These are phyloP conservation scores for Arctium lappa DNA, from an alignment of 129 eudicot genomes.

Conservation along the genomic window DNA sequence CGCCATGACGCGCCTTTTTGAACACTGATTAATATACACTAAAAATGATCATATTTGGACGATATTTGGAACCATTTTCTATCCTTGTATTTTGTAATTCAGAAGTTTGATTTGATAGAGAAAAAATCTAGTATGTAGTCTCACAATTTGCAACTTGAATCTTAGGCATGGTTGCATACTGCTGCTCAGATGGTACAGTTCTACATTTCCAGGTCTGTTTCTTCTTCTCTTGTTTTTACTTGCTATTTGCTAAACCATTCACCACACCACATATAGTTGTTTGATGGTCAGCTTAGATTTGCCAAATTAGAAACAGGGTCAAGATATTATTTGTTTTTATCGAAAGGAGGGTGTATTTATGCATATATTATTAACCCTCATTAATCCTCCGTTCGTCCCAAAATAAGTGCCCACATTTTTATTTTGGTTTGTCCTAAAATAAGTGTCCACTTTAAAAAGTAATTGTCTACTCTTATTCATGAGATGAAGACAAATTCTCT, in stretches of 20 bases:
- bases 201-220: constrained; percentile 73
- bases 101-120: neutral
- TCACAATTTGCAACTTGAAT: neutral
- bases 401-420: neutral
- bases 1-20: no score
- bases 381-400: no score
- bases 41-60: neutral
- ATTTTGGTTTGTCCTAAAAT: no score
- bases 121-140: neutral
- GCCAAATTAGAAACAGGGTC: neutral
- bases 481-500: no score
- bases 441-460: no score
- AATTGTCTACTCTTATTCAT: no score
- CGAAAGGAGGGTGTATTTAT: no score
- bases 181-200: constrained; percentile 80
- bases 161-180: constrained; percentile 86
- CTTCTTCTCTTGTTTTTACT: neutral
- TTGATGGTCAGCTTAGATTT: neutral
- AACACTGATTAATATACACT: neutral
- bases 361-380: neutral
- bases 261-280: neutral
- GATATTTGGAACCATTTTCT: neutral
- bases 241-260: neutral
- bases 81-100: neutral
- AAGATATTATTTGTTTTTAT: no score